Evolutionary conservation across 306 rosid species (phyloP).

Genomic region (Citrullus amarus): DNA sequence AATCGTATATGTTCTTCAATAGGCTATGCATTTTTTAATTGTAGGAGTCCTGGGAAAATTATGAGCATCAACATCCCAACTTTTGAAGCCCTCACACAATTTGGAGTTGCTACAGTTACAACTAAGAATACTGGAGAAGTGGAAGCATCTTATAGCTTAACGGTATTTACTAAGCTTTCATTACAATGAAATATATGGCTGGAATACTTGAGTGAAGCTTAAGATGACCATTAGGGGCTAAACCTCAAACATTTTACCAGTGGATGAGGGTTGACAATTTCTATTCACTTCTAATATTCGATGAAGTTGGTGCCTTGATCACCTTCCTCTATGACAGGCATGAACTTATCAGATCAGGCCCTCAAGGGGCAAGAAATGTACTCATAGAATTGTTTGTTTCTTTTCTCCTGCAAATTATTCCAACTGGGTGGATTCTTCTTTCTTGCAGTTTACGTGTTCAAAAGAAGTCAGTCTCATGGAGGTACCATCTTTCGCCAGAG

Average conservation of each 20-base stretch:
- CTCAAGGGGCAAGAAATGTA: not conserved
- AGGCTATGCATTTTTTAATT: not conserved
- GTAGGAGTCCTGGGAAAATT: conserved; percentile 90
- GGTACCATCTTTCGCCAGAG: conserved; percentile 25
- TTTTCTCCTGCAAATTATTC: not conserved
- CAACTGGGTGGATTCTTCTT: conserved; percentile 12
- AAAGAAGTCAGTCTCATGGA: conserved; percentile 79
- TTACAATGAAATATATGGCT: not conserved
- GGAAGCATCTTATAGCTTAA: conserved; percentile 93
- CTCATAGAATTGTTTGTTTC: not conserved
- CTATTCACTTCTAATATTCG: no score
- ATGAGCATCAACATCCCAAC: conserved; percentile 64
- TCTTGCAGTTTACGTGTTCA: conserved; percentile 87
- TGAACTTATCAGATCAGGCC: no score
- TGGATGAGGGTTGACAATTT: no score
- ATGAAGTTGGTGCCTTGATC: no score
- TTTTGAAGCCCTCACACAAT: conserved; percentile 78
- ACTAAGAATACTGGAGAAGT: conserved; percentile 81
- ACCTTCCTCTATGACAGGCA: no score
- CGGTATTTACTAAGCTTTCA: conserved; percentile 34
- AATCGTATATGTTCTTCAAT: not conserved
- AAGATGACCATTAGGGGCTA: no score
- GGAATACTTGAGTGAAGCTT: not conserved
- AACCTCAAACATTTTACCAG: no score
- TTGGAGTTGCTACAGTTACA: conserved; percentile 70